Percentiles rank a stretch among this genome's conserved stretches.
Conservation (phyloP, 768 basidiomycete species). For the Psilocybe cyanescens region DNA sequence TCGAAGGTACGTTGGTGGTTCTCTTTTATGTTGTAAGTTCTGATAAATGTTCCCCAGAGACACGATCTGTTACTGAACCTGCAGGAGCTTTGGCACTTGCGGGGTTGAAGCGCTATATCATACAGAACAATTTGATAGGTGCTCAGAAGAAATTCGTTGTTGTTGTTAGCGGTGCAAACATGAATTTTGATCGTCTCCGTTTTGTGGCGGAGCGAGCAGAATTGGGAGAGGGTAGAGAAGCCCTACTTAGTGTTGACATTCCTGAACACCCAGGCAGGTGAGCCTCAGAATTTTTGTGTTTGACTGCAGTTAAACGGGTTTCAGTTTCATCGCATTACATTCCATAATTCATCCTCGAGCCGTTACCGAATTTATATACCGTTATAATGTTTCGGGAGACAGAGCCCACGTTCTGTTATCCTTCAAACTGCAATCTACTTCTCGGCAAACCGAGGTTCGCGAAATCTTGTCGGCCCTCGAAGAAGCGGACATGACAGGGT, state of each 20-base stretch:
- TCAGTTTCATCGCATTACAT: constrained; percentile 87
- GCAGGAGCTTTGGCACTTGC: constrained; percentile 94
- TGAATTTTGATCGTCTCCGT: constrained; percentile 96
- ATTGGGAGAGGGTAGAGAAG: constrained; percentile 94
- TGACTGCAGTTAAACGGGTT: neutral
- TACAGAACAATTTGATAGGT: constrained; percentile 79
- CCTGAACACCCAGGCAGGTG: constrained; percentile 93
- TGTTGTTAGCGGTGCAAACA: constrained; percentile 95
- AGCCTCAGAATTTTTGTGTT: constrained; percentile 23
- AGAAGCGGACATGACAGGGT: constrained; percentile 74
- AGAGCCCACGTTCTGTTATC: constrained; percentile 89
- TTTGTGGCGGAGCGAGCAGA: constrained; percentile 99
- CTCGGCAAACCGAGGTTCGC: constrained; percentile 62
- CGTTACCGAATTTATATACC: constrained; percentile 95
- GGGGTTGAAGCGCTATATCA: constrained; percentile 87
- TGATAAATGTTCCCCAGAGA: constrained; percentile 59
- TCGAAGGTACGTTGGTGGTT: constrained; percentile 70
- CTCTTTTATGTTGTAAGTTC: neutral
- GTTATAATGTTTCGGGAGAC: constrained; percentile 71
- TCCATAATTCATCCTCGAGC: constrained; percentile 87
- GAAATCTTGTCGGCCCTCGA: constrained; percentile 68
- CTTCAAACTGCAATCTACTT: constrained; percentile 75
- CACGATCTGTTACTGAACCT: constrained; percentile 94
- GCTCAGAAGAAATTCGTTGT: constrained; percentile 89
- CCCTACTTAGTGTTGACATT: constrained; percentile 90